phyloP scores from a whole-genome alignment of 1,284 basidiomycete species.

The Ceratobasidium sp. region DNA sequence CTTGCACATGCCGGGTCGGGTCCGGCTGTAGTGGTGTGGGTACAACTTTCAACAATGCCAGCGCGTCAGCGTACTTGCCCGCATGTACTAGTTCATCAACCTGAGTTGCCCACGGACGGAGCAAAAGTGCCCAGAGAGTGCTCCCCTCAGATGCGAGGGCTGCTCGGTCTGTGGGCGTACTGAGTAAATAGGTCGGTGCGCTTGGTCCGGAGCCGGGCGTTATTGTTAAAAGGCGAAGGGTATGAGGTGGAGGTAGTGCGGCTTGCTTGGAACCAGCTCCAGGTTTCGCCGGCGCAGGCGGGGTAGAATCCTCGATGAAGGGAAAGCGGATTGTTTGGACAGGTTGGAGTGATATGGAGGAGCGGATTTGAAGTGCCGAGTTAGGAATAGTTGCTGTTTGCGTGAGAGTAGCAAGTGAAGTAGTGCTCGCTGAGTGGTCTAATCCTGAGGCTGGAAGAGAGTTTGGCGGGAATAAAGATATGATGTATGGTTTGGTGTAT shows the following conservation, averaged over 20 bases:
- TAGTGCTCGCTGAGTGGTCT: slow-evolving; percentile 42
- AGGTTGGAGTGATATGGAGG: slow-evolving; percentile 71
- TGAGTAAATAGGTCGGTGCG: slow-evolving; percentile 66
- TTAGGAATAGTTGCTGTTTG: slow-evolving; percentile 22
- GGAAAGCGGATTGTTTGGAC: slow-evolving; percentile 75
- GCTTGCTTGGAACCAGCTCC: slow-evolving; percentile 1
- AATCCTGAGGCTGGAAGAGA: slow-evolving; percentile 56
- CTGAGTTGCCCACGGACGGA: slow-evolving; percentile 80
- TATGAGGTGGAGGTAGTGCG: slow-evolving; percentile 29
- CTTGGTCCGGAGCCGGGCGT: slow-evolving; percentile 60
- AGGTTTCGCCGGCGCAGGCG: slow-evolving; percentile 38
- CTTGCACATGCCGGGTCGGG: slow-evolving; percentile 58
- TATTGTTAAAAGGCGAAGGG: slow-evolving; percentile 65
- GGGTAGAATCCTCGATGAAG: slow-evolving; percentile 51
- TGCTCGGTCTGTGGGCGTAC: slow-evolving; percentile 75
- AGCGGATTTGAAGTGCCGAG: slow-evolving; percentile 75
- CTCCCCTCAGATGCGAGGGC: slow-evolving; percentile 70
- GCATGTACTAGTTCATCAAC: slow-evolving; percentile 82
- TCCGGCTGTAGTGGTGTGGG: neutral
- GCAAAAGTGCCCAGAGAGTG: slow-evolving; percentile 76
- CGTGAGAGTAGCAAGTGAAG: slow-evolving; percentile 45
- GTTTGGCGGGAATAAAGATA: slow-evolving; percentile 77
- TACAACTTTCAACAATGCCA: slow-evolving; percentile 71
- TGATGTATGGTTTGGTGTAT: slow-evolving; percentile 83
- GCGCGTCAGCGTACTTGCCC: slow-evolving; percentile 80